Evolutionary conservation across 306 rosid genomes (phyloP).

Genomic region (Lathyrus oleraceus): DNA sequence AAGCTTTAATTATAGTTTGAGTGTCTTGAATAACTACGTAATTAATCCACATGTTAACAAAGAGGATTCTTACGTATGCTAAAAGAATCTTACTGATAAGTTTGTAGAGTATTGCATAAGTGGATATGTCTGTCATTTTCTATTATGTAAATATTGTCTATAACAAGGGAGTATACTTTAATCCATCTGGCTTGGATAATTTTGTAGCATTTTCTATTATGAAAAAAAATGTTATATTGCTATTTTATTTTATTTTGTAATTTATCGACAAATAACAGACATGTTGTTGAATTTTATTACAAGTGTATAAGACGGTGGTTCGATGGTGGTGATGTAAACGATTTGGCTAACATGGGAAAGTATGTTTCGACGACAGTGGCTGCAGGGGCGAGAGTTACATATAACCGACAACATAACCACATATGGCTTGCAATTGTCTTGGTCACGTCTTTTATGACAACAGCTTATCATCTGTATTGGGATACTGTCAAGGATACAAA

Average conservation of each 20-base stretch:
- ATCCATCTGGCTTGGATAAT: too few species aligned
- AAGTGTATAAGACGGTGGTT: slow-evolving; percentile 95
- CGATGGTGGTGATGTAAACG: slow-evolving; percentile 56
- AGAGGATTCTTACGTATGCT: too few species aligned
- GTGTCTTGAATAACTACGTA: too few species aligned
- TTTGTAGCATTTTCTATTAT: too few species aligned
- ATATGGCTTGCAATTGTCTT: slow-evolving; percentile 63
- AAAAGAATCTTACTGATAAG: too few species aligned
- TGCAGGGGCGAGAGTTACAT: slow-evolving; percentile 78
- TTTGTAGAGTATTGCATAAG: too few species aligned
- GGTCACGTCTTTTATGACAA: slow-evolving; percentile 70
- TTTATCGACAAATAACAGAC: slow-evolving; percentile 32
- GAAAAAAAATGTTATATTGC: neutral
- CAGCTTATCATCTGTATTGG: slow-evolving; percentile 88
- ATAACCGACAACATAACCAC: slow-evolving; percentile 38
- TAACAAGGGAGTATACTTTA: too few species aligned
- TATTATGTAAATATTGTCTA: too few species aligned
- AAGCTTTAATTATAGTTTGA: too few species aligned
- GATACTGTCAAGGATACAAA: slow-evolving; percentile 94
- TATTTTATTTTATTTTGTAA: neutral
- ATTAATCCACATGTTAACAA: too few species aligned
- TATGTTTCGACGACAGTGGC: slow-evolving; percentile 98
- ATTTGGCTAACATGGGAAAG: slow-evolving; percentile 96
- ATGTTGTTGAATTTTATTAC: slow-evolving; percentile 20
- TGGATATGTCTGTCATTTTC: too few species aligned